Conservation (phyloP, 1,139 yeast species). For the Nakaseomyces uthaithaninus region DNA sequence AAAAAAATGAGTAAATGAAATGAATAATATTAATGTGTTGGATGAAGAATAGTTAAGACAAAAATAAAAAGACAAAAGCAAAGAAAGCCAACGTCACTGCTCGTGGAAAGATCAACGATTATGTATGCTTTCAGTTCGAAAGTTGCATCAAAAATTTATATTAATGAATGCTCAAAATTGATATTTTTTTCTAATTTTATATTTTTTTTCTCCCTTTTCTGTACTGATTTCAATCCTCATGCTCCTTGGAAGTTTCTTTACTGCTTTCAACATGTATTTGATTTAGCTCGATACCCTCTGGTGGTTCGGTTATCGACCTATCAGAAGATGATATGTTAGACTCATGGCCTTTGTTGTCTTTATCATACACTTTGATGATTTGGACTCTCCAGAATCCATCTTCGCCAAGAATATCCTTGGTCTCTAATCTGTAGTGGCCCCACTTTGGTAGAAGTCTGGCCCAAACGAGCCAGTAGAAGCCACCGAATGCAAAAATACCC, state of each 20-base stretch:
- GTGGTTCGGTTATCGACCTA: neutral
- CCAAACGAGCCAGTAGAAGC: conserved; percentile 65
- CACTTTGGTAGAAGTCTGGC: conserved; percentile 49
- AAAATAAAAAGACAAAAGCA: too few relatives aligned
- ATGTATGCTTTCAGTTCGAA: too few relatives aligned
- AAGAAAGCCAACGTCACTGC: too few relatives aligned
- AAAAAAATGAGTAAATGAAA: too few relatives aligned
- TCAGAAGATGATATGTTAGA: neutral
- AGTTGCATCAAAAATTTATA: too few relatives aligned
- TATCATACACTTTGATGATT: conserved; percentile 37
- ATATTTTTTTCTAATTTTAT: neutral
- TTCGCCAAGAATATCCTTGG: conserved; percentile 54
- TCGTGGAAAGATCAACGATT: too few relatives aligned
- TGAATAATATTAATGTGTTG: too few relatives aligned
- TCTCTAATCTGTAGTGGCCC: conserved; percentile 52
- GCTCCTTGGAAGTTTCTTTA: conserved; percentile 2
- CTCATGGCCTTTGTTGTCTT: conserved; percentile 8
- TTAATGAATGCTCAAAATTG: too few relatives aligned
- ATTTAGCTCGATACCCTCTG: conserved; percentile 4
- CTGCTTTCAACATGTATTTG: conserved; percentile 1
- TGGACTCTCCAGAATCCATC: conserved; percentile 70
- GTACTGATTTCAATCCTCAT: neutral
- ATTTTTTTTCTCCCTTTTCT: too few relatives aligned
- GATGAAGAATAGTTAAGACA: too few relatives aligned
- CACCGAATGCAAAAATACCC: conserved; percentile 70